Conservation (phyloP, 148 eudicot species). For the Camellia granthamiana region DNA sequence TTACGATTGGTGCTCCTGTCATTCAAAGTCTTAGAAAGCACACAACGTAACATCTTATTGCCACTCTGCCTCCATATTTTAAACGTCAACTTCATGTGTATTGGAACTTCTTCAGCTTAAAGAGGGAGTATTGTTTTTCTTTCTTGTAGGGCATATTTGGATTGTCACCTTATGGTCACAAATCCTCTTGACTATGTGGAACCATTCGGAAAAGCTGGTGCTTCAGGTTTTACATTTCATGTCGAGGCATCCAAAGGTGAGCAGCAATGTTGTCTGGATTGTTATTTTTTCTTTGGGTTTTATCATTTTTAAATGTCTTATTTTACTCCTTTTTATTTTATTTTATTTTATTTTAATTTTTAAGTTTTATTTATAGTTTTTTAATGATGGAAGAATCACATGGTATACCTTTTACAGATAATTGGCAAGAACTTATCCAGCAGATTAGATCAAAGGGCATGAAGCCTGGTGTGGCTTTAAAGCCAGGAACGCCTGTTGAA, state of each 20-base stretch:
- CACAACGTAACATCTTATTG: conserved; percentile 53
- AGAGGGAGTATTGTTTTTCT: not conserved
- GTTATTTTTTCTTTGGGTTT: not conserved
- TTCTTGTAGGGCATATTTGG: conserved; percentile 76
- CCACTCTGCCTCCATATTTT: not conserved
- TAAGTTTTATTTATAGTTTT: conserved; percentile 5
- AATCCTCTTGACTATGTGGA: conserved; percentile 92
- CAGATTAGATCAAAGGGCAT: conserved; percentile 77
- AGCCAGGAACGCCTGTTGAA: conserved; percentile 87
- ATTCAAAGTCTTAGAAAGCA: conserved; percentile 92
- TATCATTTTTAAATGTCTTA: not conserved
- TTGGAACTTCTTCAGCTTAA: not conserved
- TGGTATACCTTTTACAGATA: conserved; percentile 44
- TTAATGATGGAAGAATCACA: not conserved
- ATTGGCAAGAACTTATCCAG: conserved; percentile 83
- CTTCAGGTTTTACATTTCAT: conserved; percentile 97
- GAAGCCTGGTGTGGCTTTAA: conserved; percentile 88
- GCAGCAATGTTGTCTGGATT: not conserved
- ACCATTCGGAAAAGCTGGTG: conserved; percentile 94
- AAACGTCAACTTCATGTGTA: not conserved
- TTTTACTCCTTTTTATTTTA: not conserved
- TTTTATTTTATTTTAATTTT: not conserved
- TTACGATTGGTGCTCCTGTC: conserved; percentile 97
- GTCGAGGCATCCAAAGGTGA: conserved; percentile 85
- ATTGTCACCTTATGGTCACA: conserved; percentile 99